These are phyloP conservation scores for Fusarium torreyae DNA, from an alignment of 2,329 filamentous ascomycete genomes.

Conservation along the genomic window DNA sequence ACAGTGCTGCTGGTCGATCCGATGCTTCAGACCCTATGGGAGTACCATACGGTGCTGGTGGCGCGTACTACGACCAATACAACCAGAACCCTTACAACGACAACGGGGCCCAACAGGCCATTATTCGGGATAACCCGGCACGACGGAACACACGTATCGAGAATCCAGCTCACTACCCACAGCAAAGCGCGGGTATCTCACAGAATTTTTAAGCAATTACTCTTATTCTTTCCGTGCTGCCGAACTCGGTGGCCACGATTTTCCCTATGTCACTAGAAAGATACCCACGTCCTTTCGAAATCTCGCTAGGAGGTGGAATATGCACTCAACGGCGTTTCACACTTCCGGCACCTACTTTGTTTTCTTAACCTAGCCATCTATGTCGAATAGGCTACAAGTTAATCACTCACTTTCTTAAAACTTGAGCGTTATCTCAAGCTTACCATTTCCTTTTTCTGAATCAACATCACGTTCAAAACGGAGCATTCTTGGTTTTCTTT, in stretches of 20 bases:
- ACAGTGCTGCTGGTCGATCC: conserved; percentile 86
- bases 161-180: conserved; percentile 88
- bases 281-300: conserved; percentile 51
- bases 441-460: conserved; percentile 15
- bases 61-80: conserved; percentile 73
- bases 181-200: conserved; percentile 94
- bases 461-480: conserved; percentile 13
- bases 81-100: conserved; percentile 69
- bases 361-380: conserved; percentile 8
- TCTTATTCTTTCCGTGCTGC: conserved; percentile 2
- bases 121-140: conserved; percentile 94
- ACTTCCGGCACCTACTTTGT: conserved; percentile 38
- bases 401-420: conserved; percentile 36
- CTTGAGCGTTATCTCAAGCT: conserved; percentile 3
- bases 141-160: conserved; percentile 95
- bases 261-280: conserved; percentile 46
- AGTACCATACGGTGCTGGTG: conserved; percentile 63
- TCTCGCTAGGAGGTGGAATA: conserved; percentile 49
- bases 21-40: conserved; percentile 73
- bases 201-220: conserved; percentile 85
- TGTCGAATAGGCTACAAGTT: conserved; percentile 15
- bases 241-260: conserved; percentile 22
- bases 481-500: conserved; percentile 17
- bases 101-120: conserved; percentile 65
- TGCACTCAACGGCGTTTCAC: conserved; percentile 42